These are phyloP conservation scores for Tremellales sp. DNA, from an alignment of 1,284 basidiomycete genomes.

Conservation along the genomic window DNA sequence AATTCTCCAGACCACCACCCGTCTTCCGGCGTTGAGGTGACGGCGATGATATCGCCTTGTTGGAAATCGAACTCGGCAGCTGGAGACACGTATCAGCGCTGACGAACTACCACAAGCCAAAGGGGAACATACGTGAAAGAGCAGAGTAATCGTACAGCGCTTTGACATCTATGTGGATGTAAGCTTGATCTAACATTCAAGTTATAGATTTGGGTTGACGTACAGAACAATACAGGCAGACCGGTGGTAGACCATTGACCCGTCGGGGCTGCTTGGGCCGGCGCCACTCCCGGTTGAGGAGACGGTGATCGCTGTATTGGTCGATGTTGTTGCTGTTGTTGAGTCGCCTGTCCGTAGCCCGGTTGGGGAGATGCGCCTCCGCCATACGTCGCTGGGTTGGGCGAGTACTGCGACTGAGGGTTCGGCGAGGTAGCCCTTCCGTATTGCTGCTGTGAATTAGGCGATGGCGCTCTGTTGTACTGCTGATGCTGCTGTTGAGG, in stretches of 20 bases:
- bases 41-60: slow-evolving; percentile 84
- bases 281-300: slow-evolving; percentile 41
- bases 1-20: slow-evolving; percentile 82
- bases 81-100: background rate
- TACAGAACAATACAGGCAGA: slow-evolving; percentile 47
- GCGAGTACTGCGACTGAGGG: slow-evolving; percentile 19
- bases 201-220: slow-evolving; percentile 17
- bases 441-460: slow-evolving; percentile 20
- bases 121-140: slow-evolving; percentile 55
- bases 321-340: slow-evolving; percentile 17
- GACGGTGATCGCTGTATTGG: slow-evolving; percentile 28
- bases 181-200: background rate
- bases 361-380: slow-evolving; percentile 20
- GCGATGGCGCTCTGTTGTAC: slow-evolving; percentile 11
- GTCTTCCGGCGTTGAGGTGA: slow-evolving; percentile 84
- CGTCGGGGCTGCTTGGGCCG: slow-evolving; percentile 42
- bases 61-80: slow-evolving; percentile 72
- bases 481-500: slow-evolving; percentile 23
- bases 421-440: slow-evolving; percentile 8
- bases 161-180: slow-evolving; percentile 60
- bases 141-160: slow-evolving; percentile 89
- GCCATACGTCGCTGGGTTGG: background rate
- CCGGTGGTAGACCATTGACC: slow-evolving; percentile 47
- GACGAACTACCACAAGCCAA: background rate
- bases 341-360: slow-evolving; percentile 11